phyloP scores from a whole-genome alignment of 331 rosid species.

The Arachis monticola region DNA sequence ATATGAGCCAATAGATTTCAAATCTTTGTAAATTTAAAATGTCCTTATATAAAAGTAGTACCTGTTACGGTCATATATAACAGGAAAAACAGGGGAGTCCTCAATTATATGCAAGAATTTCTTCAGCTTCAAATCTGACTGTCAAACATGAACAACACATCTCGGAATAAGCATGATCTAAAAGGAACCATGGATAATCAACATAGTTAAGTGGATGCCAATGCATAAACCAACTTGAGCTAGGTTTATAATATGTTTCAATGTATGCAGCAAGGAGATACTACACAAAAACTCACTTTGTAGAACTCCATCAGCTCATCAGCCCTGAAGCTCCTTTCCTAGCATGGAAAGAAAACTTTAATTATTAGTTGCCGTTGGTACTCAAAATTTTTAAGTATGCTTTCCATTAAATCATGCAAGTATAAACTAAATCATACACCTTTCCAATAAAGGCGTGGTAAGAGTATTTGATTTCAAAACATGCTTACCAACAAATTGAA shows the following conservation, averaged over 20 bases:
- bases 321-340: constrained; percentile 84
- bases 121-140: constrained; percentile 97
- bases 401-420: neutral
- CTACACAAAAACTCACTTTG: constrained; percentile 64
- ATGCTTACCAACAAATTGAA: constrained; percentile 21
- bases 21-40: constrained; percentile 22
- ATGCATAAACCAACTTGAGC: neutral
- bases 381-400: constrained; percentile 19
- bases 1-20: constrained; percentile 34
- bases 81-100: constrained; percentile 79
- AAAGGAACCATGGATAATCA: constrained; percentile 8
- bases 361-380: constrained; percentile 23
- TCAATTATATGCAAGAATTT: constrained; percentile 95
- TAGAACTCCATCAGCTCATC: constrained; percentile 91
- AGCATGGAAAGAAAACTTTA: constrained; percentile 31
- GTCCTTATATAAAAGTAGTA: constrained; percentile 37
- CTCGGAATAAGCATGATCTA: constrained; percentile 24
- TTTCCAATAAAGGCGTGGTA: constrained; percentile 30
- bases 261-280: constrained; percentile 10
- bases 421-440: constrained; percentile 1
- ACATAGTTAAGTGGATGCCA: constrained; percentile 9
- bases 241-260: neutral
- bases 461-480: constrained; percentile 28
- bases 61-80: constrained; percentile 82
- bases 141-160: constrained; percentile 45